Evolutionary conservation across 805 yeast species (phyloP).

Genomic region (Yarrowia alimentaria): DNA sequence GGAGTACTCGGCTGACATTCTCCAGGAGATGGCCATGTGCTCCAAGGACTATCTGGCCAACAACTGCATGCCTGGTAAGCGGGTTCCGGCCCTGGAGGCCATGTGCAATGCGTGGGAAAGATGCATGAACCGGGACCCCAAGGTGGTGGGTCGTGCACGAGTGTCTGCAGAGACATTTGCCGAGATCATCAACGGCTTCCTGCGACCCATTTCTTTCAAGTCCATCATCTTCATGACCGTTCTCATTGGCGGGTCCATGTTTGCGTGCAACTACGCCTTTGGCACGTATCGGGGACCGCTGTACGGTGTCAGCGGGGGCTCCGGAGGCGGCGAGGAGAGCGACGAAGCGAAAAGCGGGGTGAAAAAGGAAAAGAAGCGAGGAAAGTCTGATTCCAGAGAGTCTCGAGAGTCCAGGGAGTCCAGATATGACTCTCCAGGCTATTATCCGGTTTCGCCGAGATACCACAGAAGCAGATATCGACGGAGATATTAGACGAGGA

Average conservation of each 20-base stretch:
- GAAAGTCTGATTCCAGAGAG: no score
- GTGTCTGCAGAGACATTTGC: slow-evolving; percentile 82
- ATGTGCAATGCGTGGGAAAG: slow-evolving; percentile 72
- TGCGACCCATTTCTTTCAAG: slow-evolving; percentile 69
- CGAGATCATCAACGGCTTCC: slow-evolving; percentile 73
- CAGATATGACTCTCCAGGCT: not conserved
- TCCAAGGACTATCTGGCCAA: slow-evolving; percentile 66
- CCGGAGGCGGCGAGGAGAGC: slow-evolving; percentile 23
- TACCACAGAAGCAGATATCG: no score
- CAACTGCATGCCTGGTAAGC: slow-evolving; percentile 58
- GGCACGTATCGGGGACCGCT: slow-evolving; percentile 28
- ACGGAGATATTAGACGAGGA: no score
- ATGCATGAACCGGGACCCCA: slow-evolving; percentile 81
- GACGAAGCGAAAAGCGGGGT: slow-evolving; percentile 3
- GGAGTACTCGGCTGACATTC: slow-evolving; percentile 56
- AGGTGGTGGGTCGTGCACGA: slow-evolving; percentile 60
- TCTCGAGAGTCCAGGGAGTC: not conserved
- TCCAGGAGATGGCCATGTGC: slow-evolving; percentile 67
- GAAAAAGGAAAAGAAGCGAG: slow-evolving; percentile 1
- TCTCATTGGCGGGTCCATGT: slow-evolving; percentile 37
- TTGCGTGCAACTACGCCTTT: slow-evolving; percentile 38
- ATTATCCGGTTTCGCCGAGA: slow-evolving; percentile 10
- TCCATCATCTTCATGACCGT: slow-evolving; percentile 46
- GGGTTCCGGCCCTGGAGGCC: slow-evolving; percentile 73
- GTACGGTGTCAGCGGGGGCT: no score